Evolutionary conservation across 768 basidiomycete genomes (phyloP), one percentile per base, ranked within the genome.

Genomic region (Panaeolus cyanescens): DNA sequence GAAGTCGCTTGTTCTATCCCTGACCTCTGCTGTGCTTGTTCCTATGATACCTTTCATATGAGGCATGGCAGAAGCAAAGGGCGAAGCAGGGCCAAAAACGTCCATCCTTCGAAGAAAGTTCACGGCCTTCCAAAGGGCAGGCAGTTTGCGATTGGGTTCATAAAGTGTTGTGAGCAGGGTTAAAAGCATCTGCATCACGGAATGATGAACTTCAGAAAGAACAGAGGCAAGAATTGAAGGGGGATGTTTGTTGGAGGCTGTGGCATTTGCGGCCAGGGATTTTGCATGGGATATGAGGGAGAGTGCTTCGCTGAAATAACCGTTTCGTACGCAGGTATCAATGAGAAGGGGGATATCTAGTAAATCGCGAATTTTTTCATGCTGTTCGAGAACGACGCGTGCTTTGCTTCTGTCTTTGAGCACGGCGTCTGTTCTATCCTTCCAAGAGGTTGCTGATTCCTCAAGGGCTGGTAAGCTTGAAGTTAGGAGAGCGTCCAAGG

Each of bases 261-360:
- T 74, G 61, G 74, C 80, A 42, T 76, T 79, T 58, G 70, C 68
- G 33, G 76, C 80, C 60, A 90, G 75, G 15, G 82, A 71, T 39
- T 79, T 76, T 0, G 90, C 88, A 72, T 96, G 95, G 25, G 84
- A 78, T 5, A 91, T 84, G 36, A 99, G 83, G 28, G 94, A 90
- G 59, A 99, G 83, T 0, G 95, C 96, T 71, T 99, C 97, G 57
- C 88, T 83, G 77, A 95, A 98, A 74, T 92, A 91, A 6, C 94
- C 94, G 68, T 94, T 95, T 36, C 95, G 85, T 13, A 97, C 91
- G 70, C 95, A 98, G 1, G 94, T 93, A 71, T 96, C 93, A 70
- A 97, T 90, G 31, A 99, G 83, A 55, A 91, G 80, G 8, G 96
- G 95, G 54, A 96, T 85, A 66, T 97, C 95, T 59, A 99, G 85